These are phyloP conservation scores for Geotrichum fermentans DNA, from an alignment of 1,139 yeast genomes.

Conservation along the genomic window DNA sequence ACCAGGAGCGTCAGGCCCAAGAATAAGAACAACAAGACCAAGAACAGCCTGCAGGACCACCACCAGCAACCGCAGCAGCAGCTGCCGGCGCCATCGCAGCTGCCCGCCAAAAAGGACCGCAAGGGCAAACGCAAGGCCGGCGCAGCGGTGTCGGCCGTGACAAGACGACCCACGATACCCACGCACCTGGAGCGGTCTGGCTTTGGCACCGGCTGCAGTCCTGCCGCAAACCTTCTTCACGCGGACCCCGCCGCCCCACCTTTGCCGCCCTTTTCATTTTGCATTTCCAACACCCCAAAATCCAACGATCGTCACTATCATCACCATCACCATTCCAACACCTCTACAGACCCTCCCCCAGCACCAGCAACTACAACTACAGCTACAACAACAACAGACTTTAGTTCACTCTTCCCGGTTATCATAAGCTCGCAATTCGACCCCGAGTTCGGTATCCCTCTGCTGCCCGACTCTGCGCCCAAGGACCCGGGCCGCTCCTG, in stretches of 20 bases:
- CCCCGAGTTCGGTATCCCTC: slow-evolving; percentile 7
- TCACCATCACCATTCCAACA: not conserved
- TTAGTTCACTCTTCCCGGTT: slow-evolving; percentile 2
- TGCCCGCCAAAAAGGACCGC: not conserved
- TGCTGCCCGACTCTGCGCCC: slow-evolving; percentile 13
- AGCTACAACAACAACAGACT: not conserved
- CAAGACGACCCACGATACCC: not conserved
- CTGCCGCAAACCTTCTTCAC: too few species aligned
- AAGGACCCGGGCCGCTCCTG: too few species aligned
- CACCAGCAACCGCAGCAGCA: too few species aligned
- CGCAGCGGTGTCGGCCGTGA: not conserved
- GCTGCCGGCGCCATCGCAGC: too few species aligned
- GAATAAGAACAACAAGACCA: not conserved
- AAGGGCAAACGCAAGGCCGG: not conserved
- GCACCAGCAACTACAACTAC: not conserved
- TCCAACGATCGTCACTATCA: slow-evolving; percentile 2
- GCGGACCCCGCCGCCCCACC: not conserved
- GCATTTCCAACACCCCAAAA: not conserved
- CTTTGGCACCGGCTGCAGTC: not conserved
- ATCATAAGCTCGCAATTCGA: slow-evolving; percentile 3
- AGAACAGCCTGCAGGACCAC: not conserved
- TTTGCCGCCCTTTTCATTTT: not conserved
- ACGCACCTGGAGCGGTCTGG: too few species aligned
- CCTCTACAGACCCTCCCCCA: not conserved
- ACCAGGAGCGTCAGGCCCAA: not conserved